Base-by-base conservation (phyloP, 257 asterid genomes). In the Leptodermis oblonga region DNA sequence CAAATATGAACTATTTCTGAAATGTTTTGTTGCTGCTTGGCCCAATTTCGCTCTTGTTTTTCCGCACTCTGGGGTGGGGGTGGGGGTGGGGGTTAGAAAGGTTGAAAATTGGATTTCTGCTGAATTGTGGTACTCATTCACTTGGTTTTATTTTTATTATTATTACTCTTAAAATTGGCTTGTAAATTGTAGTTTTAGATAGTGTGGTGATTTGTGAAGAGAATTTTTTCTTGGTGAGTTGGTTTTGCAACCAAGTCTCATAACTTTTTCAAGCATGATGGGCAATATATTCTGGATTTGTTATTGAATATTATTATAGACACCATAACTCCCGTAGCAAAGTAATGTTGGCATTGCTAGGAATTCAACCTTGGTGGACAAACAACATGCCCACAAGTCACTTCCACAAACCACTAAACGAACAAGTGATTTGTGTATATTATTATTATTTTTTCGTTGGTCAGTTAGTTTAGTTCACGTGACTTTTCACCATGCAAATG, bases 401-500 rank as follows among this genome's bases (percentile, higher is more conserved):
- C n/a, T n/a, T n/a, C n/a, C n/a, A n/a, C n/a, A n/a, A n/a, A n/a
- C n/a, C n/a, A n/a, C n/a, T n/a, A n/a, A n/a, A n/a, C n/a, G n/a
- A n/a, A n/a, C n/a, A n/a, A n/a, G n/a, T n/a, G n/a, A n/a, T n/a
- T n/a, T n/a, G n/a, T n/a, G n/a, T n/a, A n/a, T n/a, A n/a, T n/a
- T n/a, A n/a, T n/a, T n/a, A n/a, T n/a, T n/a, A n/a, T n/a, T n/a
- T 0, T 34, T 34, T 34, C 4, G 17, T 55, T 26, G 62, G 26
- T 55, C 37, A 55, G 20, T 55, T 17, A 12, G 20, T 11, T 55
- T 26, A 5, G 26, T 55, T 23, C 18, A 9, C 26, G 36, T 55
- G 62, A 55, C 41, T 58, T 58, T 58, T 58, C 63, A 58, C 22
- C 41, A 14, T 58, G 36, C 68, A 63, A 63, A 23, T 41, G 20